phyloP scores from a whole-genome alignment of 2,329 filamentous ascomycete species.

The Corinectria fuckeliana region DNA sequence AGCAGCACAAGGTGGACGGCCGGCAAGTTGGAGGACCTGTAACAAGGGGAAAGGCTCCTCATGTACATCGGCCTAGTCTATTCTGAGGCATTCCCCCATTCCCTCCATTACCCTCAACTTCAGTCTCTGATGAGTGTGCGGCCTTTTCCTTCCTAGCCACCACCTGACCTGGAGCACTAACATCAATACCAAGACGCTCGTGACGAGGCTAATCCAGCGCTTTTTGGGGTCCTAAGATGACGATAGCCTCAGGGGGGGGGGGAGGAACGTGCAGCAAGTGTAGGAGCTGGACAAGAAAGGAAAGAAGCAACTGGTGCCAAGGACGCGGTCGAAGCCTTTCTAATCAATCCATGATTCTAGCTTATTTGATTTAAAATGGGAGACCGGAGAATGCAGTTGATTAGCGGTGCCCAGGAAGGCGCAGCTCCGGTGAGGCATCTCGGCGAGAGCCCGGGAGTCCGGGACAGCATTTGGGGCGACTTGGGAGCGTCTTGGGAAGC shows the following conservation, averaged over 20 bases:
- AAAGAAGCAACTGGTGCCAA: not conserved
- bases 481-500: not conserved
- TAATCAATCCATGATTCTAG: not conserved
- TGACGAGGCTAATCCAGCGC: not conserved
- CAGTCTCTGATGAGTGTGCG: not conserved
- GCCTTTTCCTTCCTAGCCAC: not conserved
- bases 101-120: not conserved
- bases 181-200: not conserved
- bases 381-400: not conserved
- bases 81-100: not conserved
- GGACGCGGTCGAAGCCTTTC: not conserved
- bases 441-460: not conserved
- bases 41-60: not conserved
- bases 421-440: slow-evolving; percentile 3
- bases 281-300: not conserved
- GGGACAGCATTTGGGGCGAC: not conserved
- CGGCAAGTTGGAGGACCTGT: not conserved
- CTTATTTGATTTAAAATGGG: not conserved
- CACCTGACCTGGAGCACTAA: not conserved
- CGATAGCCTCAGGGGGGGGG: not conserved
- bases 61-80: not conserved
- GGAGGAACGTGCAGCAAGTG: not conserved
- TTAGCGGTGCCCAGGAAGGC: not conserved
- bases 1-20: not conserved
- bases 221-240: slow-evolving; percentile 2